phyloP scores from a whole-genome alignment of 2,329 filamentous ascomycete species.

The Aureobasidium sp. region DNA sequence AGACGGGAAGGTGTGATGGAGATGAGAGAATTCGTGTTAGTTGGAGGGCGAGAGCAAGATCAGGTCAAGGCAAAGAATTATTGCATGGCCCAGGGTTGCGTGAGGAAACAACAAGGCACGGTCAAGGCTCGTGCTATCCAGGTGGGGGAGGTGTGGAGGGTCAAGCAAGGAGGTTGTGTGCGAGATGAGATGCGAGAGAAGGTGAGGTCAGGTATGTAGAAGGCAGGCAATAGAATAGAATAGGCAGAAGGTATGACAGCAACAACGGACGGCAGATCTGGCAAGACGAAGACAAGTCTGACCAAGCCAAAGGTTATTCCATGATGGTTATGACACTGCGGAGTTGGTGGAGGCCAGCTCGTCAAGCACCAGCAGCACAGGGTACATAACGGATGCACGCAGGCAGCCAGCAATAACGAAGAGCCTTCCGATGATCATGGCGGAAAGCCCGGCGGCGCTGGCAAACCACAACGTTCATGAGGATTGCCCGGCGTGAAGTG shows the following conservation, averaged over 20 bases:
- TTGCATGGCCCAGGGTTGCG: conserved; percentile 12
- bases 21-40: neutral
- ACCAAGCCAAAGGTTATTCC: conserved; percentile 15
- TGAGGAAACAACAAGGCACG: conserved; percentile 14
- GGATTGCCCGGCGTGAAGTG: conserved; percentile 18
- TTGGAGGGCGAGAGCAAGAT: neutral
- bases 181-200: neutral
- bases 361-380: conserved; percentile 15
- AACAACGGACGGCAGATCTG: neutral
- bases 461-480: conserved; percentile 17
- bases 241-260: conserved; percentile 14
- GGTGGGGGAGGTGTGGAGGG: conserved; percentile 13
- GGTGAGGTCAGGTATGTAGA: conserved; percentile 13
- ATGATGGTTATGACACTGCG: conserved; percentile 16
- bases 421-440: conserved; percentile 17
- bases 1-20: neutral
- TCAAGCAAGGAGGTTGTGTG: conserved; percentile 15
- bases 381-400: conserved; percentile 17
- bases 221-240: neutral
- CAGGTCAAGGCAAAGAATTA: neutral
- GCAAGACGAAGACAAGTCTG: conserved; percentile 7
- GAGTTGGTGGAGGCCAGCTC: conserved; percentile 14
- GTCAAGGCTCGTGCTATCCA: conserved; percentile 14
- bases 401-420: conserved; percentile 16
- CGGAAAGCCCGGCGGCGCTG: conserved; percentile 17